Conservation (phyloP, 2,329 filamentous ascomycete species). For the Curvularia lunata region DNA sequence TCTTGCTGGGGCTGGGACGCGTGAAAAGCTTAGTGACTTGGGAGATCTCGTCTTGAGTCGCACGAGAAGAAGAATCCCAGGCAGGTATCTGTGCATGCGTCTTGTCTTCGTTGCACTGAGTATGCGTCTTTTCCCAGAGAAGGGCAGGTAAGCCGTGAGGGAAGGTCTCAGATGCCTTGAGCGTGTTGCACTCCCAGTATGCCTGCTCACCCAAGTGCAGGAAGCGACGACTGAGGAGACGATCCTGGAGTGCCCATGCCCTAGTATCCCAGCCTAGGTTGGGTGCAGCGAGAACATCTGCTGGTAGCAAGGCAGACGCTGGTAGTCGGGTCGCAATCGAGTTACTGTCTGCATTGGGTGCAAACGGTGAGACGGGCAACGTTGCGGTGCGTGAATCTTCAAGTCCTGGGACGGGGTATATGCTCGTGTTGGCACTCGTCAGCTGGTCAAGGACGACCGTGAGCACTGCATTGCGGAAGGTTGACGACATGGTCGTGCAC, state of each 20-base stretch:
- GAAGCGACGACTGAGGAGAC: slow-evolving; percentile 44
- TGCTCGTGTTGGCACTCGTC: neutral
- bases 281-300: slow-evolving; percentile 22
- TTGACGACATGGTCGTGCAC: slow-evolving; percentile 40
- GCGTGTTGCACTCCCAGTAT: slow-evolving; percentile 49
- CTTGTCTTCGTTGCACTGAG: slow-evolving; percentile 12
- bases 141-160: slow-evolving; percentile 43
- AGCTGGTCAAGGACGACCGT: slow-evolving; percentile 40
- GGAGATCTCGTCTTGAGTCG: neutral
- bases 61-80: neutral
- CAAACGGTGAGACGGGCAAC: neutral
- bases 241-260: slow-evolving; percentile 47
- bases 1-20: neutral
- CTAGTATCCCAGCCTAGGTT: slow-evolving; percentile 46
- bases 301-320: slow-evolving; percentile 20
- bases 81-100: neutral
- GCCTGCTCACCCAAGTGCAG: slow-evolving; percentile 44
- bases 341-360: neutral
- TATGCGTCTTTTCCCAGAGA: slow-evolving; percentile 48
- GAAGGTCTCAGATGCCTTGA: slow-evolving; percentile 48
- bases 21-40: no score
- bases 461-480: slow-evolving; percentile 45
- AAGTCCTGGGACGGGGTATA: neutral
- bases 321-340: slow-evolving; percentile 11
- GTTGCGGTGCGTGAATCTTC: neutral